Evolutionary conservation across 2,329 filamentous ascomycete genomes (phyloP), one percentile per base, ranked within the genome.

Genomic region (Coniella lustricola): DNA sequence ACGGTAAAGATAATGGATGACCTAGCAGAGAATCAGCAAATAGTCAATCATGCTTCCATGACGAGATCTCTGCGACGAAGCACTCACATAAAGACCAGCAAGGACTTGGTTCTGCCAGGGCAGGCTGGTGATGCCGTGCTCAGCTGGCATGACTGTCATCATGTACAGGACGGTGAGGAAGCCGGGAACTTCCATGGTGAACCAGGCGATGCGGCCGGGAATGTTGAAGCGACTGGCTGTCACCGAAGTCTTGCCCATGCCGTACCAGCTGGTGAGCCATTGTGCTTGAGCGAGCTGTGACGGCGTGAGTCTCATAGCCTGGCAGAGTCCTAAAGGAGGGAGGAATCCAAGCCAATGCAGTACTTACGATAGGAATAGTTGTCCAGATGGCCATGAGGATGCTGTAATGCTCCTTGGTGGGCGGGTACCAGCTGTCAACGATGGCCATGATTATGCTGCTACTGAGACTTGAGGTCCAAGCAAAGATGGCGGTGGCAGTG

Each of bases 1-100:
- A 54, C 93, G 88, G 74, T 98, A 94, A 62, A 81, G 57, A 73
- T 98, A 98, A 70, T 98, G 93, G 48, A 91, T 79, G 31, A 86
- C 74, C 73, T 87, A 50, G 4, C 7, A 8, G 13, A n/a, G n/a
- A n/a, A n/a, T n/a, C n/a, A n/a, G n/a, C n/a, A n/a, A n/a, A n/a
- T n/a, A n/a, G n/a, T n/a, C n/a, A n/a, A n/a, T 10, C n/a, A n/a
- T 17, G 21, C 32, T 41, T 45, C 5, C n/a, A 16, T 8, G 34
- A 16, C n/a, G 34, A 29, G 10, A 10, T 10, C 25, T 8, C 32
- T n/a, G 4, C 36, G 32, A 18, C 4, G 31, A n/a, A 17, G 20
- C 16, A 68, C 74, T 46, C 52, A 75, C 75, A 59, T 79, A 91
- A 44, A 90, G 70, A 12, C 74, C 82, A 9, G 78, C 85, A 60